phyloP scores from a whole-genome alignment of 2,329 filamentous ascomycete species.

The Sporothrix brasiliensis region DNA sequence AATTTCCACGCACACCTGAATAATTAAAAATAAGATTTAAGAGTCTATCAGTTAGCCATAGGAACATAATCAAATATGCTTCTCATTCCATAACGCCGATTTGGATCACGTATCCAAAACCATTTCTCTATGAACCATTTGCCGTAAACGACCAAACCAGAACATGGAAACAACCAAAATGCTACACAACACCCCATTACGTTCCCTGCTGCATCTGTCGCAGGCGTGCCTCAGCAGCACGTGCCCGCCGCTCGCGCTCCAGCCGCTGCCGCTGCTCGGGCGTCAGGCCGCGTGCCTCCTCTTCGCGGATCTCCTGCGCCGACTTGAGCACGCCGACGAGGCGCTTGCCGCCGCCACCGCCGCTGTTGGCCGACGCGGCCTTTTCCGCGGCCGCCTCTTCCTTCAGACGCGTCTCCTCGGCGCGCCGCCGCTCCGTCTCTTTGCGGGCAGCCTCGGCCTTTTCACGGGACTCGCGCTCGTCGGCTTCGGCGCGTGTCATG shows the following conservation, averaged over 20 bases:
- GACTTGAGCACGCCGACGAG: constrained; percentile 68
- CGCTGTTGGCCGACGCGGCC: constrained; percentile 34
- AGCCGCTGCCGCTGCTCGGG: constrained; percentile 82
- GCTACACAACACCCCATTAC: not conserved
- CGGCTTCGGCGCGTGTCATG: constrained; percentile 71
- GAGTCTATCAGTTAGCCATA: no score
- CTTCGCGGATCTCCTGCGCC: constrained; percentile 77
- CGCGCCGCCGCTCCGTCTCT: constrained; percentile 70
- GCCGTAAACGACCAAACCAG: not conserved
- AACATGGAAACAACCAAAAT: not conserved
- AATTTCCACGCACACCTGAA: no score
- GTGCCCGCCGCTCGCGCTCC: constrained; percentile 84
- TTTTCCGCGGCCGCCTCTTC: constrained; percentile 63
- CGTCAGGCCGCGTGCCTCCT: constrained; percentile 81
- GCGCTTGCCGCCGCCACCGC: constrained; percentile 45
- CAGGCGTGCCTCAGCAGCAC: constrained; percentile 88
- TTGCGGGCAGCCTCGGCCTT: constrained; percentile 67
- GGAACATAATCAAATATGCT: not conserved
- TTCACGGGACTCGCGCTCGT: constrained; percentile 69
- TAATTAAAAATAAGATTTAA: no score
- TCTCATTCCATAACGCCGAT: not conserved
- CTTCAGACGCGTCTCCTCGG: constrained; percentile 72
- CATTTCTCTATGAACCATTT: not conserved
- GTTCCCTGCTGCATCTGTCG: constrained; percentile 45
- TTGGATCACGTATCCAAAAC: not conserved